Base-by-base conservation (phyloP, 2,329 filamentous ascomycete genomes). In the Metarhizium brunneum region DNA sequence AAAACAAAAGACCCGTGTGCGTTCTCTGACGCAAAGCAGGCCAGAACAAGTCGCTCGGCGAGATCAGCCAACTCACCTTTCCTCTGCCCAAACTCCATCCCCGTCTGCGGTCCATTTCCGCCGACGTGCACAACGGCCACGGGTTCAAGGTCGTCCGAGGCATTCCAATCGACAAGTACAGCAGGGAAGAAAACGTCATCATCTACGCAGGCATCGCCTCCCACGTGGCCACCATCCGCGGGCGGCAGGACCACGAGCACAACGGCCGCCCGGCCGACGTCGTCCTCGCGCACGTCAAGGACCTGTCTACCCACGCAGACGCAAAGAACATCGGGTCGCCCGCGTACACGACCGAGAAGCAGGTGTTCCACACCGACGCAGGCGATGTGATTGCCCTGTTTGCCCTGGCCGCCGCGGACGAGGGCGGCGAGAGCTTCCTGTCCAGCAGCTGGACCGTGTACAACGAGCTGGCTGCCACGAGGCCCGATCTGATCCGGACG, bases 131-230 rank as follows among this genome's bases (percentile, higher is more conserved):
- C 63, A 66, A 71, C 32, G 81, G 82, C 2, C 76, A 78, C 52
- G 84, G 84, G 2, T 85, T 86, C 69, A 80, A 80, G 50, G 81
- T 85, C 2, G 64, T 87, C 16, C 77, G 81, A 2, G 84, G 84
- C 6, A 63, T 86, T 0, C 73, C 75, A 1, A 76, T 83, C 0
- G 72, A 76, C 10, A 69, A 71, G 4, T 76, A 84, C 62, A 73
- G 71, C 0, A 74, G 76, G 18, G 77, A 83, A 58, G 80, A 85
- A 2, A 83, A 82, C 56, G 63, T 83, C 35, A 76, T 79, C 58
- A 78, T 85, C 57, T 86, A 84, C 60, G 73, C 79, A 2, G 84
- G 84, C 0, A 66, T 86, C 2, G 78, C 82, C 0, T 73, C 80
- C 0, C 82, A 86, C 58, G 71, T 87, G 3, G 83, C 78, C 0